Evolutionary conservation across 2,329 filamentous ascomycete species (phyloP), one percentile per base, ranked within the genome.

Genomic region (Stenocarpella maydis): DNA sequence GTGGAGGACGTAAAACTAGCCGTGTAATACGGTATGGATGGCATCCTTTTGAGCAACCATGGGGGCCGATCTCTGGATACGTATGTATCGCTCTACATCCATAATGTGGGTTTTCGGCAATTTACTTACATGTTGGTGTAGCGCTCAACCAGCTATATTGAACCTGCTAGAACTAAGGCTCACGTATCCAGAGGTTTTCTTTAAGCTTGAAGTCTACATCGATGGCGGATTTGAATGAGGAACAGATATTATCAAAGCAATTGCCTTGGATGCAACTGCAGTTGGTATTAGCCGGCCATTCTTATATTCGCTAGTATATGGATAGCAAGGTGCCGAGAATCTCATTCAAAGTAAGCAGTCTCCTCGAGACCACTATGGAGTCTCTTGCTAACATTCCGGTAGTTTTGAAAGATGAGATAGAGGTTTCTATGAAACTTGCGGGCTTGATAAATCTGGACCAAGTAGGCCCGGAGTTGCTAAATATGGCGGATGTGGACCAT

Each of bases 201-300:
- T 81, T 14, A 77, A 80, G 50, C 79, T 88, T 72, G 83, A 88
- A 72, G 82, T 89, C 2, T 84, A 83, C 58, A 77, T 88, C 4
- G 87, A 89, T 66, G 85, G 86, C 3, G 87, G 87, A 0, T 81
- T 89, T 26, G 81, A 83, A 45, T 78, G 85, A 28, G 87, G 87
- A 0, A 84, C 85, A 0, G 87, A 89, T 72, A 83, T 88, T 2
- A 78, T 88, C 60, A 88, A 88, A 72, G 85, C 84, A 1, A 75
- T 88, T n/a, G 85, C 83, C 26, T 74, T 88, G 1, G 86, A 86
- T 0, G 86, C 85, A 0, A 86, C 80, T n/a, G 85, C 84, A 2
- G 85, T 83, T 0, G 86, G 86, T 0, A 78, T 88, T 31, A 86
- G 86, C 2, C 54, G 70, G 7, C 58, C 70, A 26, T 70, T 49